Evolutionary conservation across 768 basidiomycete species (phyloP).

Genomic region (Boletus subparvulus): DNA sequence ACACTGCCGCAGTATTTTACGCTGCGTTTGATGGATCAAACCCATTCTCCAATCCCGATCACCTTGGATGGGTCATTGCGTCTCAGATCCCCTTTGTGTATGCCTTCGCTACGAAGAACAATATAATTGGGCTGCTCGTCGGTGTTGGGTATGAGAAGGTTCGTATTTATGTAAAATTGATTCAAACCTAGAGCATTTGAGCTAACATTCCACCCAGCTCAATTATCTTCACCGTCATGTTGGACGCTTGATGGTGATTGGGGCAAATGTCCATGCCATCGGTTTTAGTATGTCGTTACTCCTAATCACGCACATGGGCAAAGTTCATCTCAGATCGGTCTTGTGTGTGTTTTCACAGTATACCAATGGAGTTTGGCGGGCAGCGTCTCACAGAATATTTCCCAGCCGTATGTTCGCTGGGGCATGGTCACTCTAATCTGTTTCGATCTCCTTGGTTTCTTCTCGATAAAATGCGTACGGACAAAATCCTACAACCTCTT

Average conservation of each 20-base stretch:
- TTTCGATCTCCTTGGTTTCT: constrained; percentile 58
- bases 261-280: constrained; percentile 57
- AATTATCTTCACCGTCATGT: constrained; percentile 75
- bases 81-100: constrained; percentile 68
- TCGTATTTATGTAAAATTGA: constrained; percentile 2
- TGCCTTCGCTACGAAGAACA: constrained; percentile 70
- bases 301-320: not conserved
- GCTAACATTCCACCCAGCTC: constrained; percentile 43
- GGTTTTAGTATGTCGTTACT: constrained; percentile 47
- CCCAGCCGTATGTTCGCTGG: constrained; percentile 41
- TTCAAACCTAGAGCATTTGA: not conserved
- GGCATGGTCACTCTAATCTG: constrained; percentile 52
- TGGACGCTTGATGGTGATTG: constrained; percentile 57
- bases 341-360: constrained; percentile 38
- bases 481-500: constrained; percentile 65
- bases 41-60: constrained; percentile 48
- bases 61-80: constrained; percentile 54
- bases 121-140: constrained; percentile 51
- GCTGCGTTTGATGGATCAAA: constrained; percentile 50
- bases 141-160: constrained; percentile 73
- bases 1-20: constrained; percentile 46
- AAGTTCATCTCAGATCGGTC: not conserved
- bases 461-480: constrained; percentile 58
- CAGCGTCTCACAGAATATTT: constrained; percentile 36
- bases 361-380: constrained; percentile 53